Evolutionary conservation across 2,329 filamentous ascomycete genomes (phyloP), one percentile per base, ranked within the genome.

Genomic region (Bipolaris sorokiniana): DNA sequence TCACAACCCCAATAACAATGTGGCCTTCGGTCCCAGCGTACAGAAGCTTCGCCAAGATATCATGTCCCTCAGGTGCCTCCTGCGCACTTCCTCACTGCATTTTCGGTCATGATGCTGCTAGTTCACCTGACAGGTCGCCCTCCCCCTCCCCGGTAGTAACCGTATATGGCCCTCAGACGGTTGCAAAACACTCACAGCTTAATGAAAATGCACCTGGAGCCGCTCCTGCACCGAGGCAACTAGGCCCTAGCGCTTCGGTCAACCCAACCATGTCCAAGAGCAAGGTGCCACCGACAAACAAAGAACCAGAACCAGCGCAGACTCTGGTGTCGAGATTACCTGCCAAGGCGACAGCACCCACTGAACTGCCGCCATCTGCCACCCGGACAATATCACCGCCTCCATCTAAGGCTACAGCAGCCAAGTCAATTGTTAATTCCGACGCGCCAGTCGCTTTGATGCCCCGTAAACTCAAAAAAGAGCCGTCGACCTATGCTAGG

Each of bases 381-480:
- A 68, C 62, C 42, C 65, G 68, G 41, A 58, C 69, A 16, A 62
- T 76, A 26, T 75, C 74, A 34, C 76, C 74, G 13, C 72, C 37
- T 40, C 22, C 75, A 10, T 56, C 66, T 3, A 71, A 18, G 22
- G 31, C 65, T 34, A 31, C 62, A 34, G 50, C 50, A n/a, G 56
- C 56, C 26, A 66, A 65, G 28, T 22, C 57, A 10, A 28, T 50
- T 10, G 41, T 58, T 13, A 57, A 65, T 31, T 59, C 66, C 7
- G 87, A 90, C 75, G 74, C 49, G 48, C 63, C 66, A 41, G 68
- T 76, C 11, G 23, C 80, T 16, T 81, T 93, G 34, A 90, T 90
- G 63, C 90, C 90, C 47, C 85, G 89, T 6, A 80, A 86, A 37
- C 79, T 93, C 2, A 81, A 83, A 54, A 77, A 77, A 49, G 78